These are phyloP conservation scores for Guillardia theta DNA, from an alignment of 78 protist species.

Conservation along the genomic window DNA sequence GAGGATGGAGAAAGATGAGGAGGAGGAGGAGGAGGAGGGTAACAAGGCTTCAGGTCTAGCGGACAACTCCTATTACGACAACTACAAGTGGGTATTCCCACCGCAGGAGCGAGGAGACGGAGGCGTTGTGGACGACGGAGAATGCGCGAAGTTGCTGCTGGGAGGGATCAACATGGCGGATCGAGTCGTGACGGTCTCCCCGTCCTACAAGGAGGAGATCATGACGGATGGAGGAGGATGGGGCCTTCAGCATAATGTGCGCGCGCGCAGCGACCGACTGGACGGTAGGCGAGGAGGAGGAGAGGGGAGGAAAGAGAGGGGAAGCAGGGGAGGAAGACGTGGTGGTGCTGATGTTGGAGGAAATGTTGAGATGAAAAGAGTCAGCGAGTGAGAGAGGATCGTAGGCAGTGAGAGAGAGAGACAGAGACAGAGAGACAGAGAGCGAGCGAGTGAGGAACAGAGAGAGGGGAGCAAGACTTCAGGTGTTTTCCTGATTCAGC, in stretches of 20 bases:
- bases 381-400: too few species aligned
- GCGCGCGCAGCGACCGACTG: background rate
- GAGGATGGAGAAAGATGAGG: too few species aligned
- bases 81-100: background rate
- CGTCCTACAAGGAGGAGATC: constrained; percentile 19
- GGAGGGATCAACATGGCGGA: background rate
- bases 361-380: too few species aligned
- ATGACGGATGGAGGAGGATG: constrained; percentile 19
- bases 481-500: too few species aligned
- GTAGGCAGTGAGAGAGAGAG: too few species aligned
- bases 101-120: background rate
- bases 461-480: too few species aligned
- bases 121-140: constrained; percentile 3
- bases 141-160: background rate
- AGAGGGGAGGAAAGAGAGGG: too few species aligned
- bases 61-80: constrained; percentile 2
- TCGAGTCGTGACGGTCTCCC: constrained; percentile 30
- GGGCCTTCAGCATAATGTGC: background rate
- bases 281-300: too few species aligned
- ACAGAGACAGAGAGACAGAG: too few species aligned
- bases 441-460: too few species aligned
- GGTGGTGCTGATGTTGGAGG: too few species aligned
- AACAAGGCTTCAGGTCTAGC: background rate
- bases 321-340: too few species aligned
- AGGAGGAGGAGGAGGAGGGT: background rate